Conservation (phyloP, 768 basidiomycete species). For the Hemileccinum rubropunctum region DNA sequence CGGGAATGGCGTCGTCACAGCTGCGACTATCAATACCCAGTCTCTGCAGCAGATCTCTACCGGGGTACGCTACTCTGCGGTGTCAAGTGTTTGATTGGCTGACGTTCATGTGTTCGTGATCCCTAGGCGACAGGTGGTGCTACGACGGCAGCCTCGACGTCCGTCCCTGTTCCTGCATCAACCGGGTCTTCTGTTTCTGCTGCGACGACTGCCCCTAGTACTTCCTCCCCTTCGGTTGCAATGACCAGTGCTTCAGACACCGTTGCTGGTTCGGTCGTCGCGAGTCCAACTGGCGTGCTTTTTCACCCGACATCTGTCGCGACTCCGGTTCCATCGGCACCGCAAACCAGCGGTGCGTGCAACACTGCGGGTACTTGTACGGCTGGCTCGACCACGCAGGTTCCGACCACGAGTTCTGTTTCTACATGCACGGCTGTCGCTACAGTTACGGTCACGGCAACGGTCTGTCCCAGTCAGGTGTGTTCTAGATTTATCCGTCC, state of each 20-base stretch:
- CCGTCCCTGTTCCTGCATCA: neutral
- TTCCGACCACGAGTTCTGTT: neutral
- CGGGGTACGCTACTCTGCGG: neutral
- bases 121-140: conserved; percentile 1
- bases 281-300: neutral
- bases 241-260: neutral
- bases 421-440: conserved; percentile 3
- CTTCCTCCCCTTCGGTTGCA: neutral
- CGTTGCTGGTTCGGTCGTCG: neutral
- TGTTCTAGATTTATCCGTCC: neutral
- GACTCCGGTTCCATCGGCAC: too few species aligned
- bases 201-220: neutral
- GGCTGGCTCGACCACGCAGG: neutral
- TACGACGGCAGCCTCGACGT: neutral
- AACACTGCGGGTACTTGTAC: neutral
- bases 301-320: neutral
- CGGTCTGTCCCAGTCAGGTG: conserved; percentile 15
- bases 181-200: too few species aligned
- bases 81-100: neutral
- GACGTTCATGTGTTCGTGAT: neutral
- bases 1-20: conserved; percentile 25
- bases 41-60: conserved; percentile 16
- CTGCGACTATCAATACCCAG: conserved; percentile 24
- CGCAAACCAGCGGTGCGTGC: too few species aligned
- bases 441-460: conserved; percentile 21